Percentiles rank a stretch among this genome's conserved stretches.
These are phyloP conservation scores for Proliferodiscus dingleyae DNA, from an alignment of 2,329 filamentous ascomycete species.

Conservation along the genomic window DNA sequence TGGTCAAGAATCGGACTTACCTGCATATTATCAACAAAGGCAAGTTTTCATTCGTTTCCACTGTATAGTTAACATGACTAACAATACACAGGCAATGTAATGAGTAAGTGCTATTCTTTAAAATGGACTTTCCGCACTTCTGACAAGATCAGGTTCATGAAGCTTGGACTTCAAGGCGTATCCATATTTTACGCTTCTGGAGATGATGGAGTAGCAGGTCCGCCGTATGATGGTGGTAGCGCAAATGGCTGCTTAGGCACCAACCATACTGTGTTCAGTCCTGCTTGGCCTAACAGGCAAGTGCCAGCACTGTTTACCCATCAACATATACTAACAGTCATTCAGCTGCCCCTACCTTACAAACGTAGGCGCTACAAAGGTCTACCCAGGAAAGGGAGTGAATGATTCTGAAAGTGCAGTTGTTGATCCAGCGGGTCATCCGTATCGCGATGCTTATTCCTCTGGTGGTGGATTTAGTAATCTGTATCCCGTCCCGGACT, in stretches of 20 bases:
- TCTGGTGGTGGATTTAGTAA: constrained; percentile 46
- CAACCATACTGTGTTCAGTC: constrained; percentile 34
- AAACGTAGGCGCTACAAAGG: constrained; percentile 56
- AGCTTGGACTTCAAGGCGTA: constrained; percentile 64
- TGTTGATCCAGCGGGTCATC: constrained; percentile 22
- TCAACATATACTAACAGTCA: background rate
- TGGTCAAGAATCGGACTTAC: constrained; percentile 61
- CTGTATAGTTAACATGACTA: too few species aligned
- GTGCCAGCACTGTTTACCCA: constrained; percentile 34
- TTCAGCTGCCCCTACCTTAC: constrained; percentile 66
- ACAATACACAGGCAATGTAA: constrained; percentile 45
- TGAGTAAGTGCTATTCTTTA: constrained; percentile 34
- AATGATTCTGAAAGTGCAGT: constrained; percentile 23
- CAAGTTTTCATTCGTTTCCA: too few species aligned
- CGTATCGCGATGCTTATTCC: constrained; percentile 38
- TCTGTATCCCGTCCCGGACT: constrained; percentile 44
- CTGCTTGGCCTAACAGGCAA: background rate
- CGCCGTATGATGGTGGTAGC: constrained; percentile 52
- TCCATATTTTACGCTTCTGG: constrained; percentile 59
- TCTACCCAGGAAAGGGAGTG: constrained; percentile 41
- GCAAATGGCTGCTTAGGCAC: constrained; percentile 41
- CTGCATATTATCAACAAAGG: constrained; percentile 52
- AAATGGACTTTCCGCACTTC: background rate
- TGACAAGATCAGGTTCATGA: constrained; percentile 37
- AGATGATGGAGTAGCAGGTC: constrained; percentile 52